Percentiles rank a stretch among this genome's conserved stretches.
Evolutionary conservation across 495 filamentous ascomycete species (phyloP).

Genomic region (Aspergillus avenaceus): DNA sequence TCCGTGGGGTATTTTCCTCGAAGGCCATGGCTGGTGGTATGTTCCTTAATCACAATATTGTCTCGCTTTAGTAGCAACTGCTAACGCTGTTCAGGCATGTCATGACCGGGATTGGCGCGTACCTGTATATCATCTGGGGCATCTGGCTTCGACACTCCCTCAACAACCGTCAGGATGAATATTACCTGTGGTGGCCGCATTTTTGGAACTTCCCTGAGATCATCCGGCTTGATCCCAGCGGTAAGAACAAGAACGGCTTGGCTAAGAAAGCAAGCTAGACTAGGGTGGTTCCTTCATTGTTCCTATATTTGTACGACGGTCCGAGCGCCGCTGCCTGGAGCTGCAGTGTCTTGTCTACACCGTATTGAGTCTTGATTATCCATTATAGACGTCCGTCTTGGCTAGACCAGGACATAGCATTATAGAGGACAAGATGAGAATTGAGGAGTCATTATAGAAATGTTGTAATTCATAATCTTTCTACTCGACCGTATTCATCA

Average conservation of each 20-base stretch:
- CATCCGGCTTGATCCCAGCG: constrained; percentile 28
- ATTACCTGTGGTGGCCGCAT: constrained; percentile 67
- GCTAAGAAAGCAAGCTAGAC: constrained; percentile 42
- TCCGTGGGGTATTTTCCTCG: constrained; percentile 86
- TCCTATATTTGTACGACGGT: constrained; percentile 6
- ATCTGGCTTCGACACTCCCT: constrained; percentile 82
- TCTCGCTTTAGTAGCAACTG: not conserved
- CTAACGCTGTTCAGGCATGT: constrained; percentile 49
- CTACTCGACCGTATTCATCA: too few species aligned
- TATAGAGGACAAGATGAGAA: constrained; percentile 4
- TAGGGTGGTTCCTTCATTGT: constrained; percentile 4
- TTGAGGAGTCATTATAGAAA: not conserved
- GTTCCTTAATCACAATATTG: constrained; percentile 19
- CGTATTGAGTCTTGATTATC: not conserved
- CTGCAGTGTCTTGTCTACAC: not conserved
- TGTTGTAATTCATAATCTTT: too few species aligned
- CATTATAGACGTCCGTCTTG: constrained; percentile 3
- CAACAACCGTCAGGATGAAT: constrained; percentile 72
- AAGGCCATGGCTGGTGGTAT: constrained; percentile 98
- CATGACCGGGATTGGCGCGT: constrained; percentile 66
- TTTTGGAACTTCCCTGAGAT: constrained; percentile 66
- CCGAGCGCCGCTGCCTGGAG: constrained; percentile 20
- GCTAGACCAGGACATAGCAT: not conserved
- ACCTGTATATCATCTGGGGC: constrained; percentile 81
- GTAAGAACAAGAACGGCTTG: constrained; percentile 23